Base-by-base conservation (phyloP, 305 asterid species). In the Plantago coronopus region DNA sequence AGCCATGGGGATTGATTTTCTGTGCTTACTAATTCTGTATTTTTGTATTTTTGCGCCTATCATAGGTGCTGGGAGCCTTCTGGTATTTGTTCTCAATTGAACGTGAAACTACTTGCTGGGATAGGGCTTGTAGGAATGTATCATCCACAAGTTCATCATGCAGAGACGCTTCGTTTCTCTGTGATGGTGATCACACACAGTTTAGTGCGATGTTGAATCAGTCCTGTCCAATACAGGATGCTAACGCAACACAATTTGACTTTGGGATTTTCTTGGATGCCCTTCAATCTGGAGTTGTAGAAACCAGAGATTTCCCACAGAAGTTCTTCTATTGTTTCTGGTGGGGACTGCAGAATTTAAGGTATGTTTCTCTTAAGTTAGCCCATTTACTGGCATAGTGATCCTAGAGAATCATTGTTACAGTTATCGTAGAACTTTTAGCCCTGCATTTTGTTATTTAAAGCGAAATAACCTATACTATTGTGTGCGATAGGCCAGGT, bases 291-390 rank as follows among this genome's bases (percentile, higher is more conserved):
- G 83, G 85, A 51, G 72, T 82, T 61, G 84, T 79, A 25, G 88
- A 74, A 70, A 49, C 88, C 17, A 74, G 68, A 62, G 78, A 82
- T 67, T 82, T 82, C 54, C 79, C 81, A 34, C 81, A 74, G 68
- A 82, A 82, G 69, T 69, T 82, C 72, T 82, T 82, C 38, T 82
- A 82, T 59, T 82, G 85, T 72, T 82, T 79, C 76, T 82, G 88
- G 88, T 82, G 88, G 88, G 88, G 88, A 37, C 74, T 82, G 66
- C 88, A 79, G 79, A 82, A 77, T 63, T 61, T 82, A 65, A 82
- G 88, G 88, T 82, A 57, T 61, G 50, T 54, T 22, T 25, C 22
- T 64, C 66, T 58, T 67, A n/a, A 61, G 11, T 34, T 34, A 34
- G 12, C 40, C 40, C 40, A 34, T 34, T 34, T 34, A 12, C 9